phyloP scores from a whole-genome alignment of 257 asterid species.

The Solanum infundibuliforme region DNA sequence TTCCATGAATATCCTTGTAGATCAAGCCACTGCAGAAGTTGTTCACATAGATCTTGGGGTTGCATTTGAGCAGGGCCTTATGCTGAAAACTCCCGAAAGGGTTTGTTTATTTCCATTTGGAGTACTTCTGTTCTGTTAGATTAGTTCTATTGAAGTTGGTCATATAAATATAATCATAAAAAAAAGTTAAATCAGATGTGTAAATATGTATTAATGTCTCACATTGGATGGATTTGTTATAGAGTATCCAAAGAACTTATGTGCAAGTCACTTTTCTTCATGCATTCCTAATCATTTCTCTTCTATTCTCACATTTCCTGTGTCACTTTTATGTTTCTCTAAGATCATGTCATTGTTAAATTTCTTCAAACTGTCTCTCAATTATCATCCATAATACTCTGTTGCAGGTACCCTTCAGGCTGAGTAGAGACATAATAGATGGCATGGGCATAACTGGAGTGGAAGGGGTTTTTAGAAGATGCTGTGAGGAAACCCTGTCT shows the following conservation, averaged over 20 bases:
- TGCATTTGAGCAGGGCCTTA: constrained; percentile 98
- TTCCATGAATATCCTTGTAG: constrained; percentile 84
- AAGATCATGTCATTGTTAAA: neutral
- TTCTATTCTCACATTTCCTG: neutral
- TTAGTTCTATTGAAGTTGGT: neutral
- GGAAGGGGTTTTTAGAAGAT: constrained; percentile 95
- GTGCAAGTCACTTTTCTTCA: neutral
- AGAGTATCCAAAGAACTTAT: neutral
- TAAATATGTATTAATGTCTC: neutral
- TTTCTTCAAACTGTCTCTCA: constrained; percentile 5
- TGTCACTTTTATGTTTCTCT: neutral
- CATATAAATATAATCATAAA: neutral
- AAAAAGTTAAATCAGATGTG: neutral
- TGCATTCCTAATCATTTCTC: neutral
- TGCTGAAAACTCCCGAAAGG: constrained; percentile 98
- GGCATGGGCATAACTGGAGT: constrained; percentile 99
- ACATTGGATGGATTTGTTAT: neutral
- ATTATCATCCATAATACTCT: neutral
- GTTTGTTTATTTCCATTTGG: constrained; percentile 25
- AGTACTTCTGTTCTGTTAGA: neutral
- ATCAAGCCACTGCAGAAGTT: constrained; percentile 96
- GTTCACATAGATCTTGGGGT: constrained; percentile 97
- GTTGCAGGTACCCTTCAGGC: constrained; percentile 83
- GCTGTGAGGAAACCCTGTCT: constrained; percentile 93
- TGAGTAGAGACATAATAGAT: constrained; percentile 84